Percentiles rank a stretch among this genome's conserved stretches.
Evolutionary conservation across 2,329 filamentous ascomycete species (phyloP).

Genomic region (Sarocladiaceae sp.): DNA sequence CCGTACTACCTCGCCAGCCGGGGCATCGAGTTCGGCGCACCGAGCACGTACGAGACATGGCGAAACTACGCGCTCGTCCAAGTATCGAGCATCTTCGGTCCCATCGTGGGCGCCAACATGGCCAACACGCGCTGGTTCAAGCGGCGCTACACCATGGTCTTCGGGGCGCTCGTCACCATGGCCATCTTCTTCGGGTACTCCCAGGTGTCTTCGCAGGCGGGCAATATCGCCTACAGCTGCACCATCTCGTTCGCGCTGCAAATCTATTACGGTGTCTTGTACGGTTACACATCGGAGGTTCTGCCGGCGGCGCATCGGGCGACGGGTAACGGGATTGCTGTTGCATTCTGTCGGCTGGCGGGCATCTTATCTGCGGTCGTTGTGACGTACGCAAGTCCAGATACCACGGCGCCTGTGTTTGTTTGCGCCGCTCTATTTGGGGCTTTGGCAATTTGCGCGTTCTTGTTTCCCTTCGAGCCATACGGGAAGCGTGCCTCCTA

Average conservation of each 20-base stretch:
- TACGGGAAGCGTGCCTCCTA: slow-evolving; percentile 47
- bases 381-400: slow-evolving; percentile 49
- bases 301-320: slow-evolving; percentile 49
- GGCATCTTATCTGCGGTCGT: slow-evolving; percentile 60
- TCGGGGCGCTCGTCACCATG: slow-evolving; percentile 31
- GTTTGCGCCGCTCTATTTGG: slow-evolving; percentile 56
- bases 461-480: slow-evolving; percentile 55
- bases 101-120: slow-evolving; percentile 56
- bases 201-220: slow-evolving; percentile 22
- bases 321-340: slow-evolving; percentile 38
- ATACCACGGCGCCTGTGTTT: slow-evolving; percentile 55
- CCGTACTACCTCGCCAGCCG: slow-evolving; percentile 26
- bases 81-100: slow-evolving; percentile 56
- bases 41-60: slow-evolving; percentile 49
- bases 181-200: slow-evolving; percentile 37
- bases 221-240: slow-evolving; percentile 25
- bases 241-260: slow-evolving; percentile 36
- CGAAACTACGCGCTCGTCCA: slow-evolving; percentile 63
- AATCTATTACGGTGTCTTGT: slow-evolving; percentile 58
- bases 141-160: slow-evolving; percentile 49
- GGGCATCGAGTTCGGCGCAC: slow-evolving; percentile 38
- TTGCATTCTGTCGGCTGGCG: slow-evolving; percentile 60
- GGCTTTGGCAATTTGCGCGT: slow-evolving; percentile 49
- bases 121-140: slow-evolving; percentile 54
- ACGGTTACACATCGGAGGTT: slow-evolving; percentile 41